Base-by-base conservation (phyloP, 345 rosid species). In the Eucalyptus pumila region DNA sequence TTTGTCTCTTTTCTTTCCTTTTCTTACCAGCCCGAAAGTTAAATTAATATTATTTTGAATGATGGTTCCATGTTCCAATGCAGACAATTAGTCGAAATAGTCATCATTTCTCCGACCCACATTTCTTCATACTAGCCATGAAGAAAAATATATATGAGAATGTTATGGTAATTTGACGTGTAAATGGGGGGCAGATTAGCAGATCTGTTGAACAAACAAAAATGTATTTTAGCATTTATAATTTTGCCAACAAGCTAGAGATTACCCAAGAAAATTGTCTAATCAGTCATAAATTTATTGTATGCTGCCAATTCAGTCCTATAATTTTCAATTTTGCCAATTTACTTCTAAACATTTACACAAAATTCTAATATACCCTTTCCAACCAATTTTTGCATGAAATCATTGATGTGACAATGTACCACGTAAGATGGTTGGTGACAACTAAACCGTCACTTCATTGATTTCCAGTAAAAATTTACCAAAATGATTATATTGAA, bases 401-500 rank as follows among this genome's bases (percentile, higher is more conserved):
- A 62, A 62, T 27, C 8, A 30, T 14, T 27, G 0, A 60, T 12
- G 32, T 60, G 14, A 8, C 32, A n/a, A n/a, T 65, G 0, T 65
- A 65, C 7, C 21, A 65, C 1, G 6, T n/a, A n/a, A 7, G 9
- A 65, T 2, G 9, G 9, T 3, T 3, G 5, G 0, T 15, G 37
- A 65, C 16, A 32, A n/a, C 37, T 30, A 15, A 15, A 65, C 0
- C 0, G 0, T 12, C 1, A 65, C 16, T 27, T 60, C 8, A 65
- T 14, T n/a, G 37, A 65, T 65, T 65, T n/a, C 3, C 3, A n/a
- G 3, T 2, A 65, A 27, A 62, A 62, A 62, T 13, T 62, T 12
- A 6, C 9, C 6, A 24, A 0, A 56, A 56, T 0, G 6, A 2
- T 56, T 56, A 27, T 0, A 62, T 27, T 62, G 1, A 62, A 62